These are phyloP conservation scores for Cyclotella choctawhatcheeana DNA, from an alignment of 108 stramenopile genomes.

Conservation along the genomic window DNA sequence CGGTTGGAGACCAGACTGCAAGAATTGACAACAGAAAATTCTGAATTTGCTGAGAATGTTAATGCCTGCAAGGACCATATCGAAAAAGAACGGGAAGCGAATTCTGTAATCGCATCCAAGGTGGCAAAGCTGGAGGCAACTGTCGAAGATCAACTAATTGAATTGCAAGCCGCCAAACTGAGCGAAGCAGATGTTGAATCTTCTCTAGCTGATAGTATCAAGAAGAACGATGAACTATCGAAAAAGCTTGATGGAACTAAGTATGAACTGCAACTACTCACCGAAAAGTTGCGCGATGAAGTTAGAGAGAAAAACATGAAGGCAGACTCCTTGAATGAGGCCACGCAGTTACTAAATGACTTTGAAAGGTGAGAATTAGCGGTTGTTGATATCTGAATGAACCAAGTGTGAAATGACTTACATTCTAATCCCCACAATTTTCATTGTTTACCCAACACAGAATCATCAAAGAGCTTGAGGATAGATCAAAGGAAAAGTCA, in stretches of 20 bases:
- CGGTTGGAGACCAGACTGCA: constrained; percentile 1
- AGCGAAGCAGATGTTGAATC: constrained; percentile 53
- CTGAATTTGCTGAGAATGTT: constrained; percentile 3
- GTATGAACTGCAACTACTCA: constrained; percentile 19
- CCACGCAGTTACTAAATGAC: constrained; percentile 11
- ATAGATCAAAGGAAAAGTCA: constrained; percentile 5
- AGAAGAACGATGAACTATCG: constrained; percentile 16
- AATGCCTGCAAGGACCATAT: constrained; percentile 24
- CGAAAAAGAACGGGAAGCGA: constrained; percentile 24
- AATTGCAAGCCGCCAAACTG: constrained; percentile 46
- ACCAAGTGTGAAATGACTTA: not conserved
- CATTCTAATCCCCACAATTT: not conserved
- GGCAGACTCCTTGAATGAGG: constrained; percentile 30
- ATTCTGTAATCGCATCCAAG: constrained; percentile 27
- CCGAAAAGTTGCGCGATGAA: constrained; percentile 17
- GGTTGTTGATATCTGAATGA: not conserved
- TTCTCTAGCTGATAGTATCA: constrained; percentile 23
- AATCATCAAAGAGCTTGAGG: constrained; percentile 19
- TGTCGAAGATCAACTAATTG: constrained; percentile 39
- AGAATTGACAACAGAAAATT: constrained; percentile 7
- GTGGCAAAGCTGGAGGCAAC: constrained; percentile 33
- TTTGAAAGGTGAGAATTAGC: too few relatives aligned
- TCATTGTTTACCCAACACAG: not conserved
- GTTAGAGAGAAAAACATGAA: constrained; percentile 10
- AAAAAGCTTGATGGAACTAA: constrained; percentile 11